Evolutionary conservation across 1,284 basidiomycete genomes (phyloP), one percentile per base, ranked within the genome.

Genomic region (Trichosporon sp.): DNA sequence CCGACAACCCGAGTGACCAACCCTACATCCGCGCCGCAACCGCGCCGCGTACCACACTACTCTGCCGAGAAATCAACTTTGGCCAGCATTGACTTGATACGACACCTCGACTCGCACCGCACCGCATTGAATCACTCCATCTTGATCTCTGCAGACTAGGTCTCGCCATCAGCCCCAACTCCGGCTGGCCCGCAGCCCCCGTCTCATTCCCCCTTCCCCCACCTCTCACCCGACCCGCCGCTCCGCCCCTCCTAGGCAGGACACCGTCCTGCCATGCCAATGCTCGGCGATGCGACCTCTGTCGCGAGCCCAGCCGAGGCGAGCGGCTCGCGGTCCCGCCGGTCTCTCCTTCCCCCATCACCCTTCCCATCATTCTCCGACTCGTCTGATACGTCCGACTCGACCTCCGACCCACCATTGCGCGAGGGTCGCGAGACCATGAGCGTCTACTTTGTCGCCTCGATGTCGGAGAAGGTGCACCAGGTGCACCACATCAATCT

Each of bases 241-340:
- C 14, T 19, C 27, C 25, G 25, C 25, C 25, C 49, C 49, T n/a
- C 19, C 40, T 21, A 21, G 6, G 37, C 49, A 54, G 49, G 49
- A 29, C 25, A 13, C 49, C 49, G 49, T 29, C 49, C 49, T 54
- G 49, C 49, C 25, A 54, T 54, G 49, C 49, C 49, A 19, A 54
- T 54, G 49, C 49, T 27, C 49, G 49, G 71, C 37, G 70, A 74
- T 69, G 71, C 69, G 19, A 21, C 40, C 9, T 11, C 40, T 37
- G 36, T 14, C 36, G 36, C 36, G 36, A n/a, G 4, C 36, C 7
- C 6, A 14, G 36, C 36, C 56, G 68, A 72, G 56, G 67, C 74
- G 36, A 67, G 69, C 34, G 69, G 70, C 14, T 74, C 73, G 13
- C 61, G 37, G 13, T 37, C 56, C 25, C 21, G 56, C 57, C 34